A percentile compares a stretch with the other conserved stretches of the same genome.
These are phyloP conservation scores for Pseudogymnoascus sp. DNA, from an alignment of 2,329 filamentous ascomycete species.

Conservation along the genomic window DNA sequence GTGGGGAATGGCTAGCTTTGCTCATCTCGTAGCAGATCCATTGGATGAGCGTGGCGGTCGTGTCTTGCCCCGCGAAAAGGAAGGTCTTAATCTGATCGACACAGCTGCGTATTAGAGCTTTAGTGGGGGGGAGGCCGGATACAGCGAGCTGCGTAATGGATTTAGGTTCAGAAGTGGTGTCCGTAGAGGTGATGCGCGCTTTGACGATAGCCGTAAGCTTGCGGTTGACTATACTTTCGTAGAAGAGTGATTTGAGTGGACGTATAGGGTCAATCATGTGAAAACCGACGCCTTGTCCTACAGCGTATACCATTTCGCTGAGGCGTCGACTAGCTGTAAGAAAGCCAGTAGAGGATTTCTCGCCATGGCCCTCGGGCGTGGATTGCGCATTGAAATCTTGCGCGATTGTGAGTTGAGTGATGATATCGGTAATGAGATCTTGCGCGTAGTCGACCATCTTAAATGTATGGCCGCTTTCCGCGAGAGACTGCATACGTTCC, in stretches of 20 bases:
- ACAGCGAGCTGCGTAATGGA: conserved; percentile 15
- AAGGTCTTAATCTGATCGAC: conserved; percentile 17
- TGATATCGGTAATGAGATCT: conserved; percentile 16
- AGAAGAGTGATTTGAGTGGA: conserved; percentile 17
- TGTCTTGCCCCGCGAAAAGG: conserved; percentile 16
- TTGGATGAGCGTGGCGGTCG: not conserved
- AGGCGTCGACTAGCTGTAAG: conserved; percentile 14
- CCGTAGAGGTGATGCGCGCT: not conserved
- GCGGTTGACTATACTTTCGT: conserved; percentile 17
- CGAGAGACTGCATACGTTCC: conserved; percentile 6
- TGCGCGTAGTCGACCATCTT: conserved; percentile 12
- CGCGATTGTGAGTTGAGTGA: conserved; percentile 14
- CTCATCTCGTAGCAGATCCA: not conserved
- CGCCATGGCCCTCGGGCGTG: conserved; percentile 10
- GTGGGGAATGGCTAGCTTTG: not conserved
- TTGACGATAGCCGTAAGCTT: not conserved
- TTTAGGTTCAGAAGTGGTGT: not conserved
- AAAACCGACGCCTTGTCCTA: conserved; percentile 13
- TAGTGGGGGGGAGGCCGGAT: conserved; percentile 9
- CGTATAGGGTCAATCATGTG: conserved; percentile 15
- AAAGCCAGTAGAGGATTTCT: not conserved
- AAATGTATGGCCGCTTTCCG: conserved; percentile 9
- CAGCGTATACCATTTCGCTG: conserved; percentile 9
- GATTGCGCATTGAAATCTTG: conserved; percentile 16
- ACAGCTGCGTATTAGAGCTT: conserved; percentile 10